These are phyloP conservation scores for Leucosporidium yakuticum DNA, from an alignment of 768 basidiomycete species.

Conservation along the genomic window DNA sequence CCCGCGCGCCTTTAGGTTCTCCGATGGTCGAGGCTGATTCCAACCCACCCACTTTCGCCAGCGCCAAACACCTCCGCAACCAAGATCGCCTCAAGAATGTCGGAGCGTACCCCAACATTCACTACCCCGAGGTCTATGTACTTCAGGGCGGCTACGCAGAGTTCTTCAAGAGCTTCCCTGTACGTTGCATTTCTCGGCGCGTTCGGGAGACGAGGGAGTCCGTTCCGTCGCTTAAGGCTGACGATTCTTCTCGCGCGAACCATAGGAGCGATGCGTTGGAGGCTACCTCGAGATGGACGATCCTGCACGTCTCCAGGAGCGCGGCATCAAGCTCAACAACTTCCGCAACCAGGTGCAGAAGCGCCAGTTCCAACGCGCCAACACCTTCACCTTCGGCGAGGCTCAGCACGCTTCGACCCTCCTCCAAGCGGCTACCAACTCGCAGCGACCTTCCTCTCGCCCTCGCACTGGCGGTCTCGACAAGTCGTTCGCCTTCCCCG, in stretches of 20 bases:
- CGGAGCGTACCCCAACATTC: slow-evolving; percentile 84
- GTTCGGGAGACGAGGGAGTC: too few species aligned
- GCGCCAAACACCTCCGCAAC: slow-evolving; percentile 87
- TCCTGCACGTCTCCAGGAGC: slow-evolving; percentile 69
- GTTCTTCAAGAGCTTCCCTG: slow-evolving; percentile 65
- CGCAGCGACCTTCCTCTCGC: not conserved
- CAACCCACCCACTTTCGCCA: slow-evolving; percentile 41
- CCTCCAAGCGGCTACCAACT: slow-evolving; percentile 8
- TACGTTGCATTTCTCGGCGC: slow-evolving; percentile 34
- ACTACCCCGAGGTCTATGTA: slow-evolving; percentile 94
- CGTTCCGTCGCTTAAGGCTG: not conserved
- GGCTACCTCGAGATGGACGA: slow-evolving; percentile 95
- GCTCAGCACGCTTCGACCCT: slow-evolving; percentile 23
- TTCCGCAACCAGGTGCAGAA: slow-evolving; percentile 58
- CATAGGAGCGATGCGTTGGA: slow-evolving; percentile 58
- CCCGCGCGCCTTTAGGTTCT: not conserved
- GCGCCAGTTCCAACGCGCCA: slow-evolving; percentile 32
- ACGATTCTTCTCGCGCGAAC: not conserved
- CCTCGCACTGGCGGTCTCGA: not conserved
- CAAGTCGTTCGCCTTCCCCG: slow-evolving; percentile 27
- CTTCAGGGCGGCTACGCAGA: slow-evolving; percentile 92
- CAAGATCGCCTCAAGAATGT: slow-evolving; percentile 78
- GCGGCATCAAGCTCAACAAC: slow-evolving; percentile 80
- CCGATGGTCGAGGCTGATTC: slow-evolving; percentile 8
- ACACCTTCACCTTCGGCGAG: slow-evolving; percentile 32